Conservation (phyloP, 495 filamentous ascomycete genomes). For the Hypoxylon intermedium region DNA sequence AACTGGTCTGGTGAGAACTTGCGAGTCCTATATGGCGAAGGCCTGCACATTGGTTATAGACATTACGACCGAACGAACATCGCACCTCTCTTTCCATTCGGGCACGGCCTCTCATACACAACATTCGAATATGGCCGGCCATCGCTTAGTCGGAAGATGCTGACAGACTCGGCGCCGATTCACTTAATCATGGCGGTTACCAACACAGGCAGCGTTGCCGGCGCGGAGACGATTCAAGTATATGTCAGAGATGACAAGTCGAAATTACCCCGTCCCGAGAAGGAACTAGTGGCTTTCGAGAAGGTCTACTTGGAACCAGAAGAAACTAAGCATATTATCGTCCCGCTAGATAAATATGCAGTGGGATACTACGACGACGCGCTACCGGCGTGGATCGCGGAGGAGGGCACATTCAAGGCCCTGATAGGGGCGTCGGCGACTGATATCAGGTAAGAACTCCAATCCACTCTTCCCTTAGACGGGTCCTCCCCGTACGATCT, state of each 20-base stretch:
- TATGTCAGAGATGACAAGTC: conserved; percentile 69
- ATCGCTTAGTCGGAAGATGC: conserved; percentile 54
- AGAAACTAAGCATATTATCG: conserved; percentile 70
- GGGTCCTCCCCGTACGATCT: conserved; percentile 15
- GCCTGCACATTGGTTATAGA: conserved; percentile 82
- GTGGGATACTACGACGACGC: conserved; percentile 83
- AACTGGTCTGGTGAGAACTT: conserved; percentile 85
- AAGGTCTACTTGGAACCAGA: conserved; percentile 75
- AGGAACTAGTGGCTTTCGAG: conserved; percentile 80
- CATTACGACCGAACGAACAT: conserved; percentile 78
- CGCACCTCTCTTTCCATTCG: conserved; percentile 76
- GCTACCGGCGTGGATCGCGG: conserved; percentile 73
- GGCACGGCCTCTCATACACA: conserved; percentile 84
- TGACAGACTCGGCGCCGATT: conserved; percentile 62
- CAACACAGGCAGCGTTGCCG: conserved; percentile 69
- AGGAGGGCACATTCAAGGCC: conserved; percentile 75
- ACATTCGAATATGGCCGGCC: conserved; percentile 73
- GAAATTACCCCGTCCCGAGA: conserved; percentile 69
- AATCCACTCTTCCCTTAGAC: conserved; percentile 25
- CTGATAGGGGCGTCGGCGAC: conserved; percentile 63
- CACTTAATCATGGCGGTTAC: conserved; percentile 69
- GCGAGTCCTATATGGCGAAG: conserved; percentile 82
- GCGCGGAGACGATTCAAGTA: conserved; percentile 80
- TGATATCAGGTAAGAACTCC: conserved; percentile 52
- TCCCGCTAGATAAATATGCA: conserved; percentile 74